Evolutionary conservation across 106 monocot species (phyloP), one percentile per base, ranked within the genome.

Genomic region (Acanthochlamys bracteata): DNA sequence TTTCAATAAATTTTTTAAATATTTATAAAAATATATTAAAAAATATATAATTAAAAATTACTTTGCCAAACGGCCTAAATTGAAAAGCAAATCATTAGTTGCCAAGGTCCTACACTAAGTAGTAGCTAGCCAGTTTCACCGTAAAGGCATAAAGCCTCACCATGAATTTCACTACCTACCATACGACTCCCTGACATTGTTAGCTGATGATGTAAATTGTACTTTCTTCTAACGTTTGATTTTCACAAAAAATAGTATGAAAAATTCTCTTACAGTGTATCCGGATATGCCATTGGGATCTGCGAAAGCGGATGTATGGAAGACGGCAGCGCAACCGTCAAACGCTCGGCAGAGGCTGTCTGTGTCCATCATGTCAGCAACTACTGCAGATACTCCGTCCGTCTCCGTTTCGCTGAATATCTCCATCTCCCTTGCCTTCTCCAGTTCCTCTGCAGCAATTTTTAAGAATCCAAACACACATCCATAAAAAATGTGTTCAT

Each of bases 231-330:
- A 49, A 33, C 33, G 33, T 33, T 33, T 33, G 33, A 33, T 33
- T 33, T 33, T 33, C 33, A 33, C 6, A 6, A 33, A 33, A 33
- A 33, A 33, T n/a, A 33, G 4, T 33, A 33, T 6, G 33, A 33
- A 33, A 33, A 33, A 33, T 33, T 33, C 6, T 33, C 33, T 69
- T 69, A 94, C 93, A 22, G 83, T 58, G 76, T 93, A 89, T 39
- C 93, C 93, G 6, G 86, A 86, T 10, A 89, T 33, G 21, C 89
- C 89, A 11, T 55, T 27, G 17, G 93, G 82, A 66, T 94, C 93
- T 16, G 69, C 61, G 27, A 89, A 86, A 14, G 74, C 62, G 7
- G 93, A 86, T 53, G 93, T 89, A 78, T 94, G 93, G 62, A 94
- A 94, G 21, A 94, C 93, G 40, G 73, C 86, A 41, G 61, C 26